These are phyloP conservation scores for Curvularia hawaiiensis DNA, from an alignment of 2,329 filamentous ascomycete genomes.

Conservation along the genomic window DNA sequence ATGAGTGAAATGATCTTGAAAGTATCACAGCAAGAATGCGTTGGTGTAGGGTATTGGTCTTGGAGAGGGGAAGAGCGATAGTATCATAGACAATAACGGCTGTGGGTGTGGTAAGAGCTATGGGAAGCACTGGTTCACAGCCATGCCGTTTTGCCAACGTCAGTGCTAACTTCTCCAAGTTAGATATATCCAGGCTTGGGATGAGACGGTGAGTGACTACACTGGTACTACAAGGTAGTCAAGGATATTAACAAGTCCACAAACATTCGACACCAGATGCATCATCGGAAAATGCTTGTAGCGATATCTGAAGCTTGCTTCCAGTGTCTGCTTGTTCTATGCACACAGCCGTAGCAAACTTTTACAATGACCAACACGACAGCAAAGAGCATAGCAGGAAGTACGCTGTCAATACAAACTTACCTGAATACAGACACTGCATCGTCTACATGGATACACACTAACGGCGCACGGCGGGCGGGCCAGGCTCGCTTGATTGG, in stretches of 20 bases:
- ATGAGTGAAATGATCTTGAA: neutral
- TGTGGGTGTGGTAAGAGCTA: neutral
- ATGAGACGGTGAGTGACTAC: slow-evolving; percentile 1
- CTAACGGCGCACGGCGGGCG: neutral
- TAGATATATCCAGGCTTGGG: slow-evolving; percentile 9
- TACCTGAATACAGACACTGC: neutral
- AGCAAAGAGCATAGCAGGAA: too few species aligned
- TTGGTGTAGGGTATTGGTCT: neutral
- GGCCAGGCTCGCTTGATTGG: slow-evolving; percentile 21
- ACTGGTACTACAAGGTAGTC: neutral
- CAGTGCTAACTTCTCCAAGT: slow-evolving; percentile 12
- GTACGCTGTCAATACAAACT: neutral
- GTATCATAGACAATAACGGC: neutral
- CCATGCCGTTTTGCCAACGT: slow-evolving; percentile 22
- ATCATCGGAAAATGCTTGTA: neutral
- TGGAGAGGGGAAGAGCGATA: neutral
- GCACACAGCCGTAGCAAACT: neutral
- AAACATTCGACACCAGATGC: neutral
- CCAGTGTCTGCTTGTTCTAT: too few species aligned
- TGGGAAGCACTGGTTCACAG: neutral
- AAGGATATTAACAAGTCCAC: neutral
- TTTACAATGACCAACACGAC: neutral
- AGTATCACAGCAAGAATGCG: neutral
- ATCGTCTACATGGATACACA: too few species aligned
- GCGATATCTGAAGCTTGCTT: neutral